Percentiles rank a stretch among this genome's conserved stretches.
These are phyloP conservation scores for Cercophora samala DNA, from an alignment of 495 filamentous ascomycete species.

Conservation along the genomic window DNA sequence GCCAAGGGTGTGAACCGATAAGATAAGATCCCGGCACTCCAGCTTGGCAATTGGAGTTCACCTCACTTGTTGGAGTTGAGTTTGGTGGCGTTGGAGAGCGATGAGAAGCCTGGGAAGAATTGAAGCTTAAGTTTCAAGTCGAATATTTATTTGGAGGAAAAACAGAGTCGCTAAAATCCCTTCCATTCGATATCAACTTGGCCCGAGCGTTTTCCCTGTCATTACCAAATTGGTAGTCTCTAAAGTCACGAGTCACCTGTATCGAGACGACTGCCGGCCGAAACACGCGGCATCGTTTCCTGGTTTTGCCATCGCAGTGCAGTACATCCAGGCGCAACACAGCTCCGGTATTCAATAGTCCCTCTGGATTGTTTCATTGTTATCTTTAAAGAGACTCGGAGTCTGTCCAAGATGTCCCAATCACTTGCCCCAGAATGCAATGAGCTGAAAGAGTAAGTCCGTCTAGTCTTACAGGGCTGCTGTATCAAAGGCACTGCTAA, in stretches of 20 bases:
- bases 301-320: not conserved
- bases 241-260: not conserved
- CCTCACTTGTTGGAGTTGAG: not conserved
- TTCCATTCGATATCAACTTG: not conserved
- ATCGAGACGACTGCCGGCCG: not conserved
- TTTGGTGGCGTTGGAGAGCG: not conserved
- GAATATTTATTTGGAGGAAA: not conserved
- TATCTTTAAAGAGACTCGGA: not conserved
- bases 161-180: not conserved
- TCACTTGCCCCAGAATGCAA: constrained; percentile 70
- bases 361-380: not conserved
- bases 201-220: not conserved
- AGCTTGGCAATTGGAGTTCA: not conserved
- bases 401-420: constrained; percentile 47
- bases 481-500: not conserved
- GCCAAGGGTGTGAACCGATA: constrained; percentile 5
- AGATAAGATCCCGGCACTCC: constrained; percentile 15
- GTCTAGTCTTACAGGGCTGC: constrained; percentile 26
- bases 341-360: not conserved
- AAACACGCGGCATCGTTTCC: not conserved
- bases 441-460: constrained; percentile 75
- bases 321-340: not conserved
- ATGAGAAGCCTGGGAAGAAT: not conserved
- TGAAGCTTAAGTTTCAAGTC: not conserved
- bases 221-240: not conserved